phyloP scores from a whole-genome alignment of 2,329 filamentous ascomycete genomes.

The Didymella pomorum region DNA sequence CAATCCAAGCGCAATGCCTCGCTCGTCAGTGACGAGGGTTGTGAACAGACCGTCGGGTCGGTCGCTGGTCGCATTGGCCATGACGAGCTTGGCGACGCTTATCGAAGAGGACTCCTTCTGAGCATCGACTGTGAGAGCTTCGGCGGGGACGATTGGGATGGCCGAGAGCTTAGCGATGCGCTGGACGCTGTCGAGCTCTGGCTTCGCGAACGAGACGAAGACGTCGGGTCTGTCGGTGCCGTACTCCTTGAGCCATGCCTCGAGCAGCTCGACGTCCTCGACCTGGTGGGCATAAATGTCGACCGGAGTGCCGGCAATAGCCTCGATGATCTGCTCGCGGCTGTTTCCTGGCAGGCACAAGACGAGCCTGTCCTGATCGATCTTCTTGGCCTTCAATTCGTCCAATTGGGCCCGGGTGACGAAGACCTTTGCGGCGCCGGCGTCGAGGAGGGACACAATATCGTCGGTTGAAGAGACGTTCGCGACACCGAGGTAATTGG shows the following conservation, averaged over 20 bases:
- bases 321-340: constrained; percentile 52
- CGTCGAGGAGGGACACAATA: constrained; percentile 80
- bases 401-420: constrained; percentile 74
- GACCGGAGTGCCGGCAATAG: constrained; percentile 52
- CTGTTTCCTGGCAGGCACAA: constrained; percentile 59
- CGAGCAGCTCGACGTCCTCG: constrained; percentile 53
- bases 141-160: constrained; percentile 78
- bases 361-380: constrained; percentile 65
- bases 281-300: constrained; percentile 57
- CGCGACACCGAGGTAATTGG: constrained; percentile 80
- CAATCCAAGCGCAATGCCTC: constrained; percentile 82
- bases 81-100: constrained; percentile 74
- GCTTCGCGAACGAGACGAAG: constrained; percentile 58
- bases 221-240: constrained; percentile 59
- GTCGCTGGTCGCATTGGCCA: constrained; percentile 80
- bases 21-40: constrained; percentile 90
- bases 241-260: constrained; percentile 59
- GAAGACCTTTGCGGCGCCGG: constrained; percentile 85
- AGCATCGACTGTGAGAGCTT: constrained; percentile 70
- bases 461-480: constrained; percentile 73
- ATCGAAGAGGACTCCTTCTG: constrained; percentile 68
- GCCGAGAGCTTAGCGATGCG: constrained; percentile 55
- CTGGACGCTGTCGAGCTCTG: constrained; percentile 52
- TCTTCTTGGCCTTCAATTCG: constrained; percentile 59
- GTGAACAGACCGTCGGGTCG: constrained; percentile 83